phyloP scores from a whole-genome alignment of 768 basidiomycete species.

The Tephrocybe sp. region DNA sequence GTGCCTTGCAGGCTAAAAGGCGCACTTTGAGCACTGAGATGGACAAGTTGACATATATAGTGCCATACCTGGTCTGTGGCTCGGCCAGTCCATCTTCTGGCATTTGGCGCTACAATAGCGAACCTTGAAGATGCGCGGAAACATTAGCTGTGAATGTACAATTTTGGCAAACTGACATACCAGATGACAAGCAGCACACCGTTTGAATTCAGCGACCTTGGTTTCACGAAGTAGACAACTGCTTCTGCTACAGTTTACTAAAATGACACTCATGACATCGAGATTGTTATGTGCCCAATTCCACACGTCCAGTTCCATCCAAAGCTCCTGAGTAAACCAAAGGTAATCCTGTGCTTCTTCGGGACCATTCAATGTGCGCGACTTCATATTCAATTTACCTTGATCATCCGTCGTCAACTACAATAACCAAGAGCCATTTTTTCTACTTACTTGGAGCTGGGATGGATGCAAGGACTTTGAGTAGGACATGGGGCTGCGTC shows the following conservation, averaged over 20 bases:
- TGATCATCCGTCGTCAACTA: neutral
- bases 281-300: conserved; percentile 1
- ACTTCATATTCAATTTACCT: neutral
- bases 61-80: neutral
- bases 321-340: conserved; percentile 4
- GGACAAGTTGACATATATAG: neutral
- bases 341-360: conserved; percentile 9
- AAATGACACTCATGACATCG: neutral
- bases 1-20: neutral
- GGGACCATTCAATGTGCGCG: neutral
- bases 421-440: neutral
- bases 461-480: conserved; percentile 38
- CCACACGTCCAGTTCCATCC: conserved; percentile 1
- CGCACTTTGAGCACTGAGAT: neutral
- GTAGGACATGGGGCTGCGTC: conserved; percentile 32
- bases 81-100: neutral
- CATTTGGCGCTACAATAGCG: neutral
- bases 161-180: neutral
- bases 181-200: neutral
- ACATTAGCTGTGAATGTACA: no score
- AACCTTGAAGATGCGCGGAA: neutral
- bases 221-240: neutral
- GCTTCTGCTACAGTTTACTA: neutral
- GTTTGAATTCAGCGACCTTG: neutral
- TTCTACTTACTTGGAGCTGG: conserved; percentile 33